Evolutionary conservation across 139 green algal species (phyloP), one percentile per base, ranked within the genome.

Genomic region (Chlorella sp.): DNA sequence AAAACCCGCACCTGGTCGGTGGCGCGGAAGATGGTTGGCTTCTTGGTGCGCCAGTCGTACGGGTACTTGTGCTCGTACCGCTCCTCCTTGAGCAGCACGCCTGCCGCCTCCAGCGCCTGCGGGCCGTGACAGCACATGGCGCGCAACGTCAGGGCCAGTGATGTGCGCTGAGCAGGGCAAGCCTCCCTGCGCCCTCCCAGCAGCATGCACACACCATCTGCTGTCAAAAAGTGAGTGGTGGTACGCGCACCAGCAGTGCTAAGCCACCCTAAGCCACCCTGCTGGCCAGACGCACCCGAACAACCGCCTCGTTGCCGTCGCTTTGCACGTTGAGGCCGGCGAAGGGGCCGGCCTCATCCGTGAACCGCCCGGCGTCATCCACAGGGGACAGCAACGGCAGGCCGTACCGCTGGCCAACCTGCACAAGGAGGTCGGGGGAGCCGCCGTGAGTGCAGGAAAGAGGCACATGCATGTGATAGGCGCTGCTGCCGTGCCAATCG

Each of bases 41-140:
- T 97, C 92, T 99, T 99, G 51, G 97, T 99, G 55, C 98, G 92
- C 98, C 98, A 99, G 91, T 99, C 98, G 88, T 99, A 99, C 1
- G 98, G 97, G 90, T 99, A 99, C 91, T 98, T 99, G 96, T 99
- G 98, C 36, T 83, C 91, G 87, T 99, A 99, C 32, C 69, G 23
- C 88, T 99, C 96, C 90, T 97, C 92, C 88, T 91, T 85, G 38
- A 99, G 86, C 81, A 99, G 93, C 18, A 87, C 90, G 4, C 90
- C 92, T 21, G 80, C 88, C 15, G 88, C 81, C 12, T 80, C 30
- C 79, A 98, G 85, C 20, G 93, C 95, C 26, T 90, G 86, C 3
- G 25, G 16, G 67, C 34, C 4, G 32, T 1, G 32, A 1, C 16
- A 25, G 17, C 64, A 41, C 30, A 25, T n/a, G n/a, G n/a, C n/a